phyloP scores from a whole-genome alignment of 139 green algal genomes.

The Astrephomene gubernaculifera region DNA sequence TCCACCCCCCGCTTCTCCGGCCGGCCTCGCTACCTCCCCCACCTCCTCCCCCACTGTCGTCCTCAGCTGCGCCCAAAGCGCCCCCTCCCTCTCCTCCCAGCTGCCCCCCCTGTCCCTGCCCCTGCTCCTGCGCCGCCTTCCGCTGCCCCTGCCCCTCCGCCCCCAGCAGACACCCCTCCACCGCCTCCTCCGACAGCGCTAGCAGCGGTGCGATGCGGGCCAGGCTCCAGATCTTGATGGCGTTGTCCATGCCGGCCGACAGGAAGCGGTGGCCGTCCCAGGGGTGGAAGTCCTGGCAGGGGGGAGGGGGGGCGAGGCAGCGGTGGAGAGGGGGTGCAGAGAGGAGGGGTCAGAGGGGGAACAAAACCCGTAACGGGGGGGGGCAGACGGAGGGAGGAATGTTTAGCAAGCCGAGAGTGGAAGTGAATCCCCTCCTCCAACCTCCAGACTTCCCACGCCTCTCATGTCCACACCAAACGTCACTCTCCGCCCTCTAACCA shows the following conservation, averaged over 20 bases:
- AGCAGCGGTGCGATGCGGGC: conserved; percentile 2
- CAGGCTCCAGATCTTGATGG: conserved; percentile 66
- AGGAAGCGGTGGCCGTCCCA: conserved; percentile 68
- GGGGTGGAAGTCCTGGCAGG: conserved; percentile 70
- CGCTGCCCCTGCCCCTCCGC: background rate
- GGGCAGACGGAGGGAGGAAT: too few species aligned
- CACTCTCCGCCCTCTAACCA: too few species aligned
- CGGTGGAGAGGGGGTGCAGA: background rate
- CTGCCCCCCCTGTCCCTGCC: background rate
- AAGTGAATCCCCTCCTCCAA: too few species aligned
- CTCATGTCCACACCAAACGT: too few species aligned
- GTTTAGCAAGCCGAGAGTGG: too few species aligned
- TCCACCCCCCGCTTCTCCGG: background rate
- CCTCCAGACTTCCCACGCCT: too few species aligned
- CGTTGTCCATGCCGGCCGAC: conserved; percentile 81
- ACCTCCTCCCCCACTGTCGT: background rate
- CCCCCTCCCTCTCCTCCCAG: background rate
- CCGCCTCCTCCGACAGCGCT: background rate
- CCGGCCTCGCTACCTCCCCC: background rate
- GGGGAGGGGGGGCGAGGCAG: background rate
- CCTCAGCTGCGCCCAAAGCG: background rate
- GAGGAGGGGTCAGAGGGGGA: too few species aligned
- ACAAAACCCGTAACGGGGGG: too few species aligned
- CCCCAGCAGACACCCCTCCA: background rate
- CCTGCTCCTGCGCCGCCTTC: background rate